Evolutionary conservation across 179 eudicot species (phyloP), one percentile per base, ranked within the genome.

Genomic region (Beta macrorhiza): DNA sequence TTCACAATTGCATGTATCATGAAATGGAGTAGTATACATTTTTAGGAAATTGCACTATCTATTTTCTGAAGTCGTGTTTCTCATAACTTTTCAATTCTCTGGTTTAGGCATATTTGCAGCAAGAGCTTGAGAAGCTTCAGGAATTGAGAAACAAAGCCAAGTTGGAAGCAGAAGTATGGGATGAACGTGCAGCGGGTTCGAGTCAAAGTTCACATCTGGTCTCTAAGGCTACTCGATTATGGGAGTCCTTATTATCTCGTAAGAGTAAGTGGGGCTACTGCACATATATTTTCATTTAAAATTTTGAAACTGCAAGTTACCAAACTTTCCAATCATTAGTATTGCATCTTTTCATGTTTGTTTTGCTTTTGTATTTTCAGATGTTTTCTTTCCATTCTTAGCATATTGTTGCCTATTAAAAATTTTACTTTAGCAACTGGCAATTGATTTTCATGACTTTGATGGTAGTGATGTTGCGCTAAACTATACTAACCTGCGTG

Each of bases 121-220:
- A 96, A 86, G 99, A 96, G 91, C 90, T 94, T 80, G 99, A 94
- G 82, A 96, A 96, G 74, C 89, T 92, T 72, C 98, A 96, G 74
- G 96, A 92, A 56, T 67, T 94, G 92, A 91, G 97, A 89, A 96
- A 90, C 83, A 94, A 96, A 88, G 99, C 94, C 75, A 96, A 96
- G 91, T 78, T 89, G 80, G 99, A 94, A 88, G 98, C 97, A 61
- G 98, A 94, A 84, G 89, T 79, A 71, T 96, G 99, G 98, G 99
- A 96, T 90, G 98, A 96, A 85, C 94, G 97, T 81, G 93, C 91
- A 78, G 84, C 99, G 74, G 97, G 94, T 77, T 94, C 98, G 44
- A 91, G 97, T 86, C 99, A 96, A 80, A 96, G 94, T 84, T 95
- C 99, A 78, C 99, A 92, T 87, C 90, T 96, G 89, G 99, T 94